phyloP scores from a whole-genome alignment of 805 yeast genomes.

The Schwanniomyces pseudopolymorphus region DNA sequence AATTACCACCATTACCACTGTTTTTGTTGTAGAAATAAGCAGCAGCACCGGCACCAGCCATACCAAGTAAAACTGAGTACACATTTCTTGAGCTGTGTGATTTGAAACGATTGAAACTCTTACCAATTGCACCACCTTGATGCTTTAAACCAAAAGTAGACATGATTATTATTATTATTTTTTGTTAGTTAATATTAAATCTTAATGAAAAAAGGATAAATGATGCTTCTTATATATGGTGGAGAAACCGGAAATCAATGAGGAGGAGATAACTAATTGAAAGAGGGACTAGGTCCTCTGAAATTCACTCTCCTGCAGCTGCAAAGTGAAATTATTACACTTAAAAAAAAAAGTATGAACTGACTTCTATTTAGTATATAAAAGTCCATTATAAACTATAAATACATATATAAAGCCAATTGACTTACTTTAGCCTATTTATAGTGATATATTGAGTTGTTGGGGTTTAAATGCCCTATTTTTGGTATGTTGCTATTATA shows the following conservation, averaged over 20 bases:
- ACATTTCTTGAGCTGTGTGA: neutral
- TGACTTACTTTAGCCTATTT: no score
- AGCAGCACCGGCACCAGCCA: conserved; percentile 22
- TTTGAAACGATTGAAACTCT: neutral
- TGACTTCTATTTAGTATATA: no score
- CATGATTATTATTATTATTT: conserved; percentile 5
- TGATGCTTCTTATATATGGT: neutral
- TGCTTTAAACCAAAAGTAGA: conserved; percentile 7
- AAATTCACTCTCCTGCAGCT: neutral
- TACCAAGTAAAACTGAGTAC: conserved; percentile 13
- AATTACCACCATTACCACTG: neutral
- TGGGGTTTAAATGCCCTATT: no score
- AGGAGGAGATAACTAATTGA: neutral
- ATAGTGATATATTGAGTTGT: no score
- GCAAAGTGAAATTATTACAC: no score
- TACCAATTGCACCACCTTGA: conserved; percentile 3
- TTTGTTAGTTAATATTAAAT: neutral
- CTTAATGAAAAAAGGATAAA: neutral
- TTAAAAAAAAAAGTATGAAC: no score
- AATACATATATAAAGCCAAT: no score
- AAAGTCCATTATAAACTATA: no score
- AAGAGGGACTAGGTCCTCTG: neutral
- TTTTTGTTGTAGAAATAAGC: conserved; percentile 12
- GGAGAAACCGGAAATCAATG: neutral
- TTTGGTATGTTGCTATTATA: neutral